Base-by-base conservation (phyloP, 129 eudicot genomes). In the Calendula officinalis region DNA sequence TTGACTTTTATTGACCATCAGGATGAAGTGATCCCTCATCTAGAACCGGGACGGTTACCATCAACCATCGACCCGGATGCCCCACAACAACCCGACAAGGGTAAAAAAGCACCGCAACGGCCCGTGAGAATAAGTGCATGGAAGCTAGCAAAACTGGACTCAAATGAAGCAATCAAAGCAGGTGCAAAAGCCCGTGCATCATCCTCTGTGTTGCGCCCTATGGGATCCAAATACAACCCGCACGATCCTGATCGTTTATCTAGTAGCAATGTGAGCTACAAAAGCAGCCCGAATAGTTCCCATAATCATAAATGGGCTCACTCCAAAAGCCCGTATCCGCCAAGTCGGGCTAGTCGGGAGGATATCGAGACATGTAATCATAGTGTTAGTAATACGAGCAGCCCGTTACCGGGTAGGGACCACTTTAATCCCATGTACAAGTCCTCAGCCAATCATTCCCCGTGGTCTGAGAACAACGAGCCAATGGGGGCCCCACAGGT, bases 1-100 rank as follows among this genome's bases (percentile, higher is more conserved):
- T 53, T 57, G 36, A 45, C 3, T 43, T 56, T n/a, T 9, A 4
- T 39, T 75, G 56, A 44, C 14, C 14, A 40, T 68, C 85, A 92
- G 98, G 98, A 92, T 46, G 98, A 92, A 78, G 96, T 92, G 49
- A 85, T 84, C 67, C 98, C 98, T 35, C 98, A 85, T 53, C 71
- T 92, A 70, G 95, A 90, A 46, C 98, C 98, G 12, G 98, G 98
- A 43, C 83, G 78, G 69, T 59, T 83, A 41, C 96, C 98, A 61
- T 88, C 98, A 3, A 92, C 96, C 35, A 50, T 83, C 2, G 95
- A 92, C 41, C 98, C 96, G 5, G 98, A 88, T 51, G 87, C 91
- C 7, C 67, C 67, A 39, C 83, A 71, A 13, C 60, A 58, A 57
- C 67, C 70, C 2, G 86, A 82, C 13, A 79, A 66, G 70, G 81